Base-by-base conservation (phyloP, 805 yeast genomes). In the Saitoella complicata region DNA sequence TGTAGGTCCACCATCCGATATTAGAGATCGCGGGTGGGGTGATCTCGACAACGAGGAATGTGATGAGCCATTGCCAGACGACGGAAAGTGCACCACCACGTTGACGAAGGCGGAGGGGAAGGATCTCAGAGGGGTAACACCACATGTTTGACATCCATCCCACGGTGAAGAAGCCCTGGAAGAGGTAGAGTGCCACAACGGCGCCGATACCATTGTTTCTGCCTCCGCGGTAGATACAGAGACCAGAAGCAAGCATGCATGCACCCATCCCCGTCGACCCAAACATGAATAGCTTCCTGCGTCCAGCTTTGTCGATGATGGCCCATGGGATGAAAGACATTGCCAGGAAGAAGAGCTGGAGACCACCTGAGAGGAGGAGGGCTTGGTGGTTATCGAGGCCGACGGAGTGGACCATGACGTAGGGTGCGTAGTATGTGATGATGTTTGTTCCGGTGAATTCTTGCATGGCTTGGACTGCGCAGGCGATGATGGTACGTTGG, bases 71-170 rank as follows among this genome's bases (percentile, higher is more conserved):
- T 54, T 76, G 76, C 37, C 71, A 61, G 21, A 73, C 72, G 1
- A 78, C 73, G 4, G 74, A 64, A 8, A 74, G 49, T 41, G 73
- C 74, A 48, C 69, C 63, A 40, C 76, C 68, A 38, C 74, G 65
- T 41, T 77, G 73, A 59, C 83, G 67, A 44, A 68, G 65, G 44
- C 61, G 61, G 40, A 73, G 63, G 1, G 81, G 74, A 43, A 72
- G 64, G 35, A 76, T 59, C 55, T 76, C 82, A 9, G 81, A 72
- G 56, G 76, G 70, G 61, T 76, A 71, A 40, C 75, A 69, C 83
- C 83, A 76, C 6, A 46, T 31, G 11, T 31, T 41, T 31, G 48
- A 48, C 63, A 53, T 46, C 49, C 49, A 46, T 4, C 49, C 49
- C 30, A 44, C 37, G 7, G 49, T 46, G 40, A 46, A 46, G 42